phyloP scores from a whole-genome alignment of 164 flowering plant species.

The Brasenia schreberi region DNA sequence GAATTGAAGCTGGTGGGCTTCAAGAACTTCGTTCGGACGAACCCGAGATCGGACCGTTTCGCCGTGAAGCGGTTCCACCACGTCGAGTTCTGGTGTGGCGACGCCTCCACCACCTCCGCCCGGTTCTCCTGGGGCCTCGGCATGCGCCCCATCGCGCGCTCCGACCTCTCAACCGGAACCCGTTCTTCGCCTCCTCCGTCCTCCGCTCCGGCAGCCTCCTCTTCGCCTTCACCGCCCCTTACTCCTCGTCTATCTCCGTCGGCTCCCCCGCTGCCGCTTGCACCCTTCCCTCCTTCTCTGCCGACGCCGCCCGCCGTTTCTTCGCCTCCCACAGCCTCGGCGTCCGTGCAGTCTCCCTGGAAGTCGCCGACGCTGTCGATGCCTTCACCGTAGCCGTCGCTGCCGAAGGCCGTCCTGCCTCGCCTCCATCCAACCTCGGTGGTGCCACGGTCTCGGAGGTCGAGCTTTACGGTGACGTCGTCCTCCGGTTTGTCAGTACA shows the following conservation, averaged over 20 bases:
- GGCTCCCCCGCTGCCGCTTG: conserved; percentile 3
- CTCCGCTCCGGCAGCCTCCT: conserved; percentile 50
- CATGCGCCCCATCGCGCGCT: conserved; percentile 55
- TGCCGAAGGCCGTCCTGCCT: conserved; percentile 25
- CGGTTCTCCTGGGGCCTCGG: conserved; percentile 86
- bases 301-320: conserved; percentile 29
- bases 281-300: conserved; percentile 51
- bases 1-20: conserved; percentile 49
- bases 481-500: conserved; percentile 44
- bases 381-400: conserved; percentile 42
- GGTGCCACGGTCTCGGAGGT: conserved; percentile 34
- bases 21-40: conserved; percentile 48
- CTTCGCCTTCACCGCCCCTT: conserved; percentile 82
- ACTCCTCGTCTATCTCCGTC: conserved; percentile 46
- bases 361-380: conserved; percentile 45
- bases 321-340: conserved; percentile 61
- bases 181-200: conserved; percentile 63
- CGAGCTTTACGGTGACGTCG: conserved; percentile 64
- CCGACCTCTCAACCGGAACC: conserved; percentile 86
- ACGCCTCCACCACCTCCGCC: conserved; percentile 55
- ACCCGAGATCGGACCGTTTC: conserved; percentile 66
- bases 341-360: conserved; percentile 58
- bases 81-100: conserved; percentile 74
- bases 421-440: conserved; percentile 17
- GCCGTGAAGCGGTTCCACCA: conserved; percentile 63